Evolutionary conservation across 768 basidiomycete species (phyloP), one percentile per base, ranked within the genome.

Genomic region (Tephrocybe sp.): DNA sequence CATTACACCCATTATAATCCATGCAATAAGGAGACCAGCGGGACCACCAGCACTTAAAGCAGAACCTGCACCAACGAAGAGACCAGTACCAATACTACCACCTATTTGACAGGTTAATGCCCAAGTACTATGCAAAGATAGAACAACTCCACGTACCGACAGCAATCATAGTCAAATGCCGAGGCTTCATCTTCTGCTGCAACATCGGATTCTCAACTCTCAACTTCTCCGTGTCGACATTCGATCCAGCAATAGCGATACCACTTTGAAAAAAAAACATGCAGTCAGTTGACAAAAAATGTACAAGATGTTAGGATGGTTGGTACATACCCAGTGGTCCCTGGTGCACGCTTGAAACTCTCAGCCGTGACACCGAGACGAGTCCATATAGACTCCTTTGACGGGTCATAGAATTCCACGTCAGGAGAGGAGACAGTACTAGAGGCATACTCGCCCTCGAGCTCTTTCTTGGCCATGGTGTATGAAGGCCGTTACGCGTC

Each of bases 111-210:
- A 17, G 26, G 22, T 51, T 45, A 22, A 34, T 22, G 34, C 14
- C 31, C 30, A 36, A 38, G 16, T 52, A 34, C 5, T 4, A 34
- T 9, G 2, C 5, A 39, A 20, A 26, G 26, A 26, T 26, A 26
- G n/a, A 22, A 20, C n/a, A 38, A 26, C 16, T 17, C 20, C 3
- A 63, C 74, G 54, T 31, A 74, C 74, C 75, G 45, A 77, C 73
- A 52, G 75, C 75, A 60, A 77, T 77, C 75, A 77, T 75, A 45
- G 67, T 60, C 23, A 77, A 52, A 65, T 77, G 75, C 38, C 75
- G 61, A 9, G 71, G 71, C 64, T 75, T 75, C 73, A 77, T 73
- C 62, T 75, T 73, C 54, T 73, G 72, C 51, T 77, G 75, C 16
- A 77, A 61, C 70, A 75, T 72, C 7, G 75, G 74, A 16, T 68